Percentiles rank a stretch among this genome's conserved stretches.
Evolutionary conservation across 768 basidiomycete species (phyloP).

Genomic region (Fibroporia radiculosa): DNA sequence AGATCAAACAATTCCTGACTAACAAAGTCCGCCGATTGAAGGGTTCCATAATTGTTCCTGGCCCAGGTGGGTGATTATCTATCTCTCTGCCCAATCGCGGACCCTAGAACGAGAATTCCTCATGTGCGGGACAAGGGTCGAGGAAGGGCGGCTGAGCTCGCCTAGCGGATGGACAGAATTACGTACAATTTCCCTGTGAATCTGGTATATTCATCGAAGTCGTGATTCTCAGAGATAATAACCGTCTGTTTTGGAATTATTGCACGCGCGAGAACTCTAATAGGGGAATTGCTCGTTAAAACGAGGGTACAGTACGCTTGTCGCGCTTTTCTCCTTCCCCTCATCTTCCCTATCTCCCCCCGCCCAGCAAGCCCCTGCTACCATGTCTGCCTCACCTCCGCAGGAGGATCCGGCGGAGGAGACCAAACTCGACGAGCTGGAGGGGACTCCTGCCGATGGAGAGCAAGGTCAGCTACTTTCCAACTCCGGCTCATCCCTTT

Average conservation of each 20-base stretch:
- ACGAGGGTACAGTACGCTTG: slow-evolving; percentile 56
- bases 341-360: slow-evolving; percentile 27
- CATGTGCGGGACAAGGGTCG: not conserved
- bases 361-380: slow-evolving; percentile 19
- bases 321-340: slow-evolving; percentile 47
- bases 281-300: slow-evolving; percentile 70
- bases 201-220: slow-evolving; percentile 15
- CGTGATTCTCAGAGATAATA: slow-evolving; percentile 30
- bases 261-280: slow-evolving; percentile 70
- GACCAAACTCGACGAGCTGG: slow-evolving; percentile 51
- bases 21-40: slow-evolving; percentile 5
- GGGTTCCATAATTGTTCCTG: slow-evolving; percentile 1
- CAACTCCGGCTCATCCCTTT: slow-evolving; percentile 17
- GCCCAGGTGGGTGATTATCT: slow-evolving; percentile 3
- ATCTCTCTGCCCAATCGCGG: too few species aligned
- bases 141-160: slow-evolving; percentile 4
- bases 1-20: slow-evolving; percentile 11
- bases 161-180: slow-evolving; percentile 22
- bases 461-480: slow-evolving; percentile 22
- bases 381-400: slow-evolving; percentile 58
- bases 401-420: slow-evolving; percentile 48
- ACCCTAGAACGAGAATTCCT: not conserved
- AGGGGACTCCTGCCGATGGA: slow-evolving; percentile 32
- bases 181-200: slow-evolving; percentile 39
- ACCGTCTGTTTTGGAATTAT: slow-evolving; percentile 45